A percentile compares a stretch with the other conserved stretches of the same genome.
phyloP scores from a whole-genome alignment of 208 protist genomes.

The Herpetomonas samuelpessoai region DNA sequence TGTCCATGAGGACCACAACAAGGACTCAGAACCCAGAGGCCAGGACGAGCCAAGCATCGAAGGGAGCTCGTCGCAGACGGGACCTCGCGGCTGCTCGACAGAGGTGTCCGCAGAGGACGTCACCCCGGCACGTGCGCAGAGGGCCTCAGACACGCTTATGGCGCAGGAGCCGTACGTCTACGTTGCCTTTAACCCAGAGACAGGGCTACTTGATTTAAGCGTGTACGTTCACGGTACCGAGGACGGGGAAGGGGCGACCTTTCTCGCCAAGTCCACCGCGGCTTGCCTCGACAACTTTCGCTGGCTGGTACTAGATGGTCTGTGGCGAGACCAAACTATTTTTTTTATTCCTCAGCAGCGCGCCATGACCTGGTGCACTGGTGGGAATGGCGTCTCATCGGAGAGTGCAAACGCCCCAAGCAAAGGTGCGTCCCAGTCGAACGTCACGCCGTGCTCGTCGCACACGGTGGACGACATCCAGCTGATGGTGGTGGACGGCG shows the following conservation, averaged over 20 bases:
- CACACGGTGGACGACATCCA: constrained; percentile 12
- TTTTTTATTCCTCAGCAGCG: constrained; percentile 26
- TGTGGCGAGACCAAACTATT: constrained; percentile 27
- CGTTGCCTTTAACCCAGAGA: constrained; percentile 25
- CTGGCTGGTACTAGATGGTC: constrained; percentile 37
- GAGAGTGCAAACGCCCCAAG: not conserved
- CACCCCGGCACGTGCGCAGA: not conserved
- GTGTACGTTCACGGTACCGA: constrained; percentile 32
- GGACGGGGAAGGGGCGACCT: constrained; percentile 24
- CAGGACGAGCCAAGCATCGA: not conserved
- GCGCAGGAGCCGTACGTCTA: constrained; percentile 21
- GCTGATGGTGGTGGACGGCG: constrained; percentile 17
- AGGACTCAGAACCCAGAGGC: too few species aligned
- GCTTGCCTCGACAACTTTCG: constrained; percentile 47
- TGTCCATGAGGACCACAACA: not conserved
- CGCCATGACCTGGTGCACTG: not conserved
- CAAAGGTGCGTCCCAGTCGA: not conserved
- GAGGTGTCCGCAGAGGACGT: not conserved
- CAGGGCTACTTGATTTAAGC: constrained; percentile 29
- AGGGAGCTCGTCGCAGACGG: not conserved
- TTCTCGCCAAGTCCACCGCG: constrained; percentile 22
- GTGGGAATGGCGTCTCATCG: not conserved
- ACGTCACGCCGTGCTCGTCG: not conserved
- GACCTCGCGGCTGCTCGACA: too few species aligned
- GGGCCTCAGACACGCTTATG: not conserved